Base-by-base conservation (phyloP, 768 basidiomycete species). In the Pisolithus microcarpus region DNA sequence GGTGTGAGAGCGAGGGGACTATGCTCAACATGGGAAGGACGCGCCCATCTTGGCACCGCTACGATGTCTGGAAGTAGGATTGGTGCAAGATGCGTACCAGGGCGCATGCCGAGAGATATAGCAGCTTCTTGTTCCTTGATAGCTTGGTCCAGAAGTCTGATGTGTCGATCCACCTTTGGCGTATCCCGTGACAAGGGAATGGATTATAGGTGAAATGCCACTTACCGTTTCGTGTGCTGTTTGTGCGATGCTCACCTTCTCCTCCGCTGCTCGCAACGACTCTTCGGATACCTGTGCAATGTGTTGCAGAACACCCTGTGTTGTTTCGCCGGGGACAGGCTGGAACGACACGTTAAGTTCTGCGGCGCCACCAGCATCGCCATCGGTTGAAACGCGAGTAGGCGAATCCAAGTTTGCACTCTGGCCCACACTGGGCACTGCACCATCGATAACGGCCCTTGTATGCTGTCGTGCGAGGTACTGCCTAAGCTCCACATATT, bases 181-280 rank as follows among this genome's bases (percentile, higher is more conserved):
- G 34, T 52, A 51, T 6, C 19, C 5, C 11, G 10, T 21, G 18
- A 50, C 28, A 51, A 54, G 39, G 1, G 42, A 43, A 37, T 15
- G n/a, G 5, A 47, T 15, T 36, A 9, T 38, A 15, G 39, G 42
- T 53, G 43, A 4, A 16, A 34, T 16, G 30, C 19, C 31, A 61
- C 81, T 52, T 61, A 89, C 89, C 34, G 82, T 80, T 58, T 87
- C 84, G 57, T 80, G 79, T 23, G 81, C 79, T 9, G 85, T 77
- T 56, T 80, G 78, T 2, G 87, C 84, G 16, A 91, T 73, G 56
- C 81, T 87, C 28, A 85, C 77, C 62, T 91, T 91, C 64, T 92
- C 89, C 54, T 88, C 84, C 10, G 81, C 79, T 4, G 80, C 75
- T 4, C 80, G 77, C 9, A 84, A 65, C 1, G 80, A 64, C 53